These are phyloP conservation scores for Barbarea vulgaris DNA, from an alignment of 345 rosid species.

Conservation along the genomic window DNA sequence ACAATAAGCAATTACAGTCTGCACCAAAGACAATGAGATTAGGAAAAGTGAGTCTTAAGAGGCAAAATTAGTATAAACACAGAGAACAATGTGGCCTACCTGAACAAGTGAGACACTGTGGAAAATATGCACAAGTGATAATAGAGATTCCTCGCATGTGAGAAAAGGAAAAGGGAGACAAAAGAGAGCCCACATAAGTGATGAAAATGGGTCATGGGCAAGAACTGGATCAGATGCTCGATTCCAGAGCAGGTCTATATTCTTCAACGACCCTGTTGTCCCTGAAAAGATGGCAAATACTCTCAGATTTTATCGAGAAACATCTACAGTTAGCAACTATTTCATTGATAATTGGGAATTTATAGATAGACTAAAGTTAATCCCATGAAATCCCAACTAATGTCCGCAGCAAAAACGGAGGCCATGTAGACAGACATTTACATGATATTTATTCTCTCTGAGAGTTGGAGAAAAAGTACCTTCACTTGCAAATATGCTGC, in stretches of 20 bases:
- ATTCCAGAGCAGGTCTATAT: constrained; percentile 66
- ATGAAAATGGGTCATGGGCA: constrained; percentile 88
- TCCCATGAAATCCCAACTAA: constrained; percentile 16
- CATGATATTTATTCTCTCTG: neutral
- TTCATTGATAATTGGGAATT: constrained; percentile 6
- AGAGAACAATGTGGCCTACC: constrained; percentile 52
- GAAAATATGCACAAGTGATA: constrained; percentile 85
- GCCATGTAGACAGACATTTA: constrained; percentile 16
- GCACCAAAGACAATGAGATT: constrained; percentile 45
- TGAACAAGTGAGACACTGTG: constrained; percentile 70
- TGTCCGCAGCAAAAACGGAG: neutral
- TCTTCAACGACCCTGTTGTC: constrained; percentile 49
- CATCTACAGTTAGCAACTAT: constrained; percentile 24
- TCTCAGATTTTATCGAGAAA: constrained; percentile 18
- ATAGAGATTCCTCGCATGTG: constrained; percentile 69
- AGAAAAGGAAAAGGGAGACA: constrained; percentile 90
- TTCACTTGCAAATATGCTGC: constrained; percentile 43
- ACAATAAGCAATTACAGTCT: constrained; percentile 66
- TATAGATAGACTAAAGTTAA: neutral
- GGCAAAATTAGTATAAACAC: neutral
- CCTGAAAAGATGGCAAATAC: constrained; percentile 48
- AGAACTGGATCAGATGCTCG: constrained; percentile 84
- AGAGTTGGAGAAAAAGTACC: constrained; percentile 45
- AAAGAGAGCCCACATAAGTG: constrained; percentile 92
- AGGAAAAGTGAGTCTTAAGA: constrained; percentile 27